Percentiles rank a stretch among this genome's conserved stretches.
These are phyloP conservation scores for Trichocomaceae sp. DNA, from an alignment of 2,329 filamentous ascomycete species.

Conservation along the genomic window DNA sequence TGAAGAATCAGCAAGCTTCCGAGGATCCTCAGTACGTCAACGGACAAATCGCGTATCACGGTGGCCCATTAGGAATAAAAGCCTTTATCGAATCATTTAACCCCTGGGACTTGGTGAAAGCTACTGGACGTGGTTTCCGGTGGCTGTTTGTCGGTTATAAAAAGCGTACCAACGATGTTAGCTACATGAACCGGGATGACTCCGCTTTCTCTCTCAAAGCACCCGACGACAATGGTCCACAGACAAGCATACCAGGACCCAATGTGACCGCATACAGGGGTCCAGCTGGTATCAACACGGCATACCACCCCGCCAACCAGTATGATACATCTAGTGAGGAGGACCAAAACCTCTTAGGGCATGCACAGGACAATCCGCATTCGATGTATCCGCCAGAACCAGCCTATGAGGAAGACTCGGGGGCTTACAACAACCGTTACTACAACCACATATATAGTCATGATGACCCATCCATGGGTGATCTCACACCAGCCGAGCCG, in stretches of 20 bases:
- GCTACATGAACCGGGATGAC: constrained; percentile 29
- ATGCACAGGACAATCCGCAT: constrained; percentile 33
- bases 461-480: neutral
- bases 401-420: constrained; percentile 8
- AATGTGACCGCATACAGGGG: constrained; percentile 21
- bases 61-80: constrained; percentile 57
- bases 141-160: constrained; percentile 74
- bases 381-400: constrained; percentile 15
- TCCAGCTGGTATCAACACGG: constrained; percentile 18
- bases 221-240: constrained; percentile 12
- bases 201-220: constrained; percentile 24
- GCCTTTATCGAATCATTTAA: constrained; percentile 69
- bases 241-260: constrained; percentile 13
- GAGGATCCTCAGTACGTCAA: constrained; percentile 38
- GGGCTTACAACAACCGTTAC: constrained; percentile 10
- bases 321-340: constrained; percentile 30
- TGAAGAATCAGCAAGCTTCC: constrained; percentile 42
- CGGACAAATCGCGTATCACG: constrained; percentile 51
- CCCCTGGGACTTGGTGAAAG: constrained; percentile 75
- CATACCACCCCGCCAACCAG: constrained; percentile 19
- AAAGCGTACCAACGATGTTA: constrained; percentile 34
- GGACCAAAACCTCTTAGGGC: constrained; percentile 32
- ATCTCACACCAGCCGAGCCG: constrained; percentile 5
- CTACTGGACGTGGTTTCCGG: constrained; percentile 66
- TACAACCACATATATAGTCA: constrained; percentile 5